Percentiles rank a stretch among this genome's conserved stretches.
Evolutionary conservation across 371 early-diverging fungal species (phyloP).

Genomic region (Circinella minor): DNA sequence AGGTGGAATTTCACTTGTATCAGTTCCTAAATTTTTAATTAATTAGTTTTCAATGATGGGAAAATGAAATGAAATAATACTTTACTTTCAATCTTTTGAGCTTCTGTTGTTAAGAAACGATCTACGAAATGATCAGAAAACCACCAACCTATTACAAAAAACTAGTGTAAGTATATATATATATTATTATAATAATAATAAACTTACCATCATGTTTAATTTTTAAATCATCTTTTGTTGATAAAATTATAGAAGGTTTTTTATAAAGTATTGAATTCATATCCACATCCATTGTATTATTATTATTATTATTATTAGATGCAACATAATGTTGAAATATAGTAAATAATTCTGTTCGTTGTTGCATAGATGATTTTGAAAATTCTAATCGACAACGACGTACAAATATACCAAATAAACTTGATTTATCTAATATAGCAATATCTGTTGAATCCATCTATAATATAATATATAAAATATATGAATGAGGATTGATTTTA

Average conservation of each 20-base stretch:
- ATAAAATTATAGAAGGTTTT: background rate
- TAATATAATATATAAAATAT: background rate
- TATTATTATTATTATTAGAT: conserved; percentile 2
- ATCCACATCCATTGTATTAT: conserved; percentile 10
- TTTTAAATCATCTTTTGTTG: background rate
- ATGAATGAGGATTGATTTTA: no score
- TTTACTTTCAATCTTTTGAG: conserved; percentile 37
- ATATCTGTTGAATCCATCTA: conserved; percentile 3
- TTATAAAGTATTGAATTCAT: background rate
- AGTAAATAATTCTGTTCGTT: conserved; percentile 26
- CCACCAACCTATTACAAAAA: conserved; percentile 29
- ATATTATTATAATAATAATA: no score
- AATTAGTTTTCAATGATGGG: no score
- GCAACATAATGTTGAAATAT: conserved; percentile 29
- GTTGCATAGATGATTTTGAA: conserved; percentile 21
- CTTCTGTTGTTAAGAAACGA: conserved; percentile 33
- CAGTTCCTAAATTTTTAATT: no score
- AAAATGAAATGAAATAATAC: no score
- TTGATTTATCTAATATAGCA: conserved; percentile 25
- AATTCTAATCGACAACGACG: conserved; percentile 41
- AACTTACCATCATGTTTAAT: background rate
- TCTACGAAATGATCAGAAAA: conserved; percentile 36
- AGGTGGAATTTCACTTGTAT: conserved; percentile 31
- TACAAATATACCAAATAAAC: conserved; percentile 47
- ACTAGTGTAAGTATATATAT: no score